phyloP scores from a whole-genome alignment of 495 filamentous ascomycete species.

The Chaetomium tenue region DNA sequence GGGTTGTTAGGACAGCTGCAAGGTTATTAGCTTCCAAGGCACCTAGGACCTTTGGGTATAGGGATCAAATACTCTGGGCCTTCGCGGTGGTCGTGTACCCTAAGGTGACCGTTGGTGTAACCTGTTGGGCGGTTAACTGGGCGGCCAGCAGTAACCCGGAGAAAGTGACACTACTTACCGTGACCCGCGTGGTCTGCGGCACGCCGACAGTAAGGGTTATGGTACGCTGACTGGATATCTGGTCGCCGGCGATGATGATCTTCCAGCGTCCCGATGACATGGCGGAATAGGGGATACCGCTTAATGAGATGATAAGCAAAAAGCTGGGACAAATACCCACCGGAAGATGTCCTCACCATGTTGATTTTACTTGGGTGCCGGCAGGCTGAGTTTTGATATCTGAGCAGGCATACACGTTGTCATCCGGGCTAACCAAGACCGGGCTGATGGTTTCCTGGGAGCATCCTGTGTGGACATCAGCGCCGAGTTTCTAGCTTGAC shows the following conservation, averaged over 20 bases:
- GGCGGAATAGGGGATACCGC: slow-evolving; percentile 42
- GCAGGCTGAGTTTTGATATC: slow-evolving; percentile 39
- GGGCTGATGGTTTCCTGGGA: slow-evolving; percentile 42
- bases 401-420: slow-evolving; percentile 41
- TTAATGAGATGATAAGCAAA: slow-evolving; percentile 9
- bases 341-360: neutral
- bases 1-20: slow-evolving; percentile 39
- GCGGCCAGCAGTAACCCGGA: neutral
- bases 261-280: slow-evolving; percentile 45
- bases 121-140: slow-evolving; percentile 26
- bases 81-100: slow-evolving; percentile 44
- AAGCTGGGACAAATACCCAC: neutral
- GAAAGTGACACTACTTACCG: slow-evolving; percentile 29
- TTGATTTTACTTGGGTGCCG: slow-evolving; percentile 34
- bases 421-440: slow-evolving; percentile 40
- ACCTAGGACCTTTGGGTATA: neutral
- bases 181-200: slow-evolving; percentile 38
- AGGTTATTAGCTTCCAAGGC: slow-evolving; percentile 9
- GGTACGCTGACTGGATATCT: slow-evolving; percentile 42
- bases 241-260: slow-evolving; percentile 41
- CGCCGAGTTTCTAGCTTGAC: neutral
- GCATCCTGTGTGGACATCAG: slow-evolving; percentile 32
- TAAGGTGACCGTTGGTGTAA: slow-evolving; percentile 43
- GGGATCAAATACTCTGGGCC: slow-evolving; percentile 34
- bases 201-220: slow-evolving; percentile 39